phyloP scores from a whole-genome alignment of 2,329 filamentous ascomycete genomes.

The Thelonectria blattea region DNA sequence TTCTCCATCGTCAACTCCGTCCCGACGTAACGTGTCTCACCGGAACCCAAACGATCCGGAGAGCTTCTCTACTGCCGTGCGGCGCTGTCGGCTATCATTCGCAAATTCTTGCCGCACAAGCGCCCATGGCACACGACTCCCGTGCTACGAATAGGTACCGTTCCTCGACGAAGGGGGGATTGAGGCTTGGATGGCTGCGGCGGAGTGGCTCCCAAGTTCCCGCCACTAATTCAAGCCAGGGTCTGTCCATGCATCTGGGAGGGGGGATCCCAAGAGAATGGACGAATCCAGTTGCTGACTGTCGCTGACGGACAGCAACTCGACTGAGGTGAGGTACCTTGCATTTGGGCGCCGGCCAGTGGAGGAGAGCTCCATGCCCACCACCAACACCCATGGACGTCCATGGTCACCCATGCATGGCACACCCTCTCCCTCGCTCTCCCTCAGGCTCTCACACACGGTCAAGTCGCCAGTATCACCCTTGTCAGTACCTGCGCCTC shows the following conservation, averaged over 20 bases:
- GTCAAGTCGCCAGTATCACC: constrained; percentile 12
- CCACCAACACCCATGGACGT: constrained; percentile 6
- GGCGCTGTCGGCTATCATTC: neutral
- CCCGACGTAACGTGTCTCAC: neutral
- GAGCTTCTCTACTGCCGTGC: neutral
- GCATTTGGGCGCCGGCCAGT: constrained; percentile 29
- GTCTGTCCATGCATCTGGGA: constrained; percentile 26
- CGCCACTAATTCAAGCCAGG: constrained; percentile 35
- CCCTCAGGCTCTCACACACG: neutral
- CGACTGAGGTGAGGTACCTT: constrained; percentile 30
- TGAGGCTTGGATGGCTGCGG: constrained; percentile 38
- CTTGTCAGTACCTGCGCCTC: constrained; percentile 40
- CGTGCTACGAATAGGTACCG: constrained; percentile 26
- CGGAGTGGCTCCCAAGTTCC: constrained; percentile 30
- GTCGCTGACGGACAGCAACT: neutral
- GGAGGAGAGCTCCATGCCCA: constrained; percentile 2
- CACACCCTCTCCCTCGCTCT: neutral
- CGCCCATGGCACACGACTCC: constrained; percentile 26
- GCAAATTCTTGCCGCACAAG: constrained; percentile 18
- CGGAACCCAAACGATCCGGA: neutral
- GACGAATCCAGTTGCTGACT: constrained; percentile 7
- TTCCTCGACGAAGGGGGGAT: constrained; percentile 26
- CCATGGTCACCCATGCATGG: neutral
- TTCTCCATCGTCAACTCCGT: neutral
- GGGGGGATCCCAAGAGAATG: constrained; percentile 13